Percentiles rank a stretch among this genome's conserved stretches.
Evolutionary conservation across 75 land plant genomes (phyloP).

Genomic region (Pinus taeda): DNA sequence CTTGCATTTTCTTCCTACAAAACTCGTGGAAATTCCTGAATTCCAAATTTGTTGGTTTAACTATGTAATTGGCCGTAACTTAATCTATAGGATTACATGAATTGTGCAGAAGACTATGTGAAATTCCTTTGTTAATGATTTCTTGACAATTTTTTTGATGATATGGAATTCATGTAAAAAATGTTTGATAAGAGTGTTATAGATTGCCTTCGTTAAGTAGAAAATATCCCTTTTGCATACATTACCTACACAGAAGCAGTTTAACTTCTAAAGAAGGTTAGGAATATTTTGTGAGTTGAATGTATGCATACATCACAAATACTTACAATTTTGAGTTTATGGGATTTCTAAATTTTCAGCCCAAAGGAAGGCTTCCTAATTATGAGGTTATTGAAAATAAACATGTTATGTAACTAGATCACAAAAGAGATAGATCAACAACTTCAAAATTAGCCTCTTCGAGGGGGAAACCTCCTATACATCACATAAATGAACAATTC

Average conservation of each 20-base stretch:
- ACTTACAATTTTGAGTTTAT: neutral
- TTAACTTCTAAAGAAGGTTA: slow-evolving; percentile 54
- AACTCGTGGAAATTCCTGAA: neutral
- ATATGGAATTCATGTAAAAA: slow-evolving; percentile 87
- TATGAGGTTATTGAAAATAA: neutral
- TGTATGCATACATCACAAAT: neutral
- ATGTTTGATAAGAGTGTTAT: slow-evolving; percentile 66
- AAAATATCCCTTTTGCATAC: slow-evolving; percentile 67
- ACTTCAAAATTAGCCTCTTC: too few relatives aligned
- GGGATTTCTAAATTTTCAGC: neutral
- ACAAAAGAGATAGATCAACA: too few relatives aligned
- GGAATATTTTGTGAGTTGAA: neutral
- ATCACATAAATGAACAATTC: too few relatives aligned
- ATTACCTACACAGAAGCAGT: slow-evolving; percentile 92
- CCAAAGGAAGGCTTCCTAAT: neutral
- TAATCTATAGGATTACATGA: slow-evolving; percentile 92
- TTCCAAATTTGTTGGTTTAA: neutral
- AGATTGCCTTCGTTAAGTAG: slow-evolving; percentile 69
- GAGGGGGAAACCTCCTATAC: too few relatives aligned
- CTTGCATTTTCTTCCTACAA: neutral
- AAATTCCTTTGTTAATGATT: slow-evolving; percentile 89
- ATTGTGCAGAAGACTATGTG: slow-evolving; percentile 96
- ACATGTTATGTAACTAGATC: too few relatives aligned
- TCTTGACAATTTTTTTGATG: slow-evolving; percentile 90
- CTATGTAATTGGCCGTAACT: neutral